Base-by-base conservation (phyloP, 129 eudicot species). In the Dittrichia graveolens region DNA sequence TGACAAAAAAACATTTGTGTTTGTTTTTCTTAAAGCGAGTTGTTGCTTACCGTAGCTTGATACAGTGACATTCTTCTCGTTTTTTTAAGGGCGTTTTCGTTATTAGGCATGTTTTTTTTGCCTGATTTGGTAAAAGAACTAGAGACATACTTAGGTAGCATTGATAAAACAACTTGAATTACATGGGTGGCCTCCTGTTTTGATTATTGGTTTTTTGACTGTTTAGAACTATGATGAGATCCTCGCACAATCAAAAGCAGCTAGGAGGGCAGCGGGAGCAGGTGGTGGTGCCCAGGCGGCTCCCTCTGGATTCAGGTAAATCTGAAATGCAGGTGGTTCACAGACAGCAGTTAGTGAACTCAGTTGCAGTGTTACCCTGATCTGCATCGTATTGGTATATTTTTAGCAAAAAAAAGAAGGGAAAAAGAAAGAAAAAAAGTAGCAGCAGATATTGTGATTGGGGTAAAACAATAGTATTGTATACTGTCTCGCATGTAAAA, bases 221-320 rank as follows among this genome's bases (percentile, higher is more conserved):
- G 16, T n/a, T 50, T 81, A 91, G 97, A 74, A 88, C 66, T 82
- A 91, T 54, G 89, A 82, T 47, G 87, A 81, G 71, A 56, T 87
- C 60, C 85, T 83, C 6, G 87, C 86, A 6, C 93, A 87, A 68
- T 78, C 93, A 0, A 82, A 72, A 73, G 96, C 93, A 11, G 77
- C 54, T 53, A 83, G 96, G 78, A 79, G 85, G 78, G 83, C 74
- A 64, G 79, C 83, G 5, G 84, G 82, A 35, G 81, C 82, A 12
- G 85, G 83, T 38, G 84, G 72, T 18, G 85, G 89, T 52, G 84
- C 96, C 34, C 90, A 77, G 79, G 83, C 87, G 12, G 80, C 93
- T 14, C 83, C 96, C 0, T 86, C 89, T 24, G 92, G 89, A 35
- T 86, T 82, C 40, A 81, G 96, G 75, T 89, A 63, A 74, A 54